Conservation (phyloP, 345 rosid species). For the Eutrema japonicum region DNA sequence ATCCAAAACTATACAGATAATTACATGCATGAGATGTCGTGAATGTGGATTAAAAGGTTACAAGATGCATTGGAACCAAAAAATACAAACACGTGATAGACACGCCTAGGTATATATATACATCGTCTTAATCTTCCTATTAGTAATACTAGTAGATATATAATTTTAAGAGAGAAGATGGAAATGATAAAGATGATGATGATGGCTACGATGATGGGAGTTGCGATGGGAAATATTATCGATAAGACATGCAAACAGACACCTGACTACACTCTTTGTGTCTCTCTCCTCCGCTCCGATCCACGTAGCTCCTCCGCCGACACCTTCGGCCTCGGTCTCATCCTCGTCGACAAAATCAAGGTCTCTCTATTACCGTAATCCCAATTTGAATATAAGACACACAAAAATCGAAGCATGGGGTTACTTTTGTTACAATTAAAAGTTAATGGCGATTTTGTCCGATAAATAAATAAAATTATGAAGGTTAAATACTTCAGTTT, state of each 20-base stretch:
- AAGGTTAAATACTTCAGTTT: too few relatives aligned
- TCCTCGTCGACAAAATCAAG: conserved; percentile 42
- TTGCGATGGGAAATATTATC: conserved; percentile 15
- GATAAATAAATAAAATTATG: too few relatives aligned
- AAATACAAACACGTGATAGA: not conserved
- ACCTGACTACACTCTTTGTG: conserved; percentile 43
- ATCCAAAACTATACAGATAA: not conserved
- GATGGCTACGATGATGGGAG: conserved; percentile 24
- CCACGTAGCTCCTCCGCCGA: conserved; percentile 47
- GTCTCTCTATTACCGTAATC: not conserved
- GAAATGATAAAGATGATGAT: conserved; percentile 14
- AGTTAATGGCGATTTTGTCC: not conserved
- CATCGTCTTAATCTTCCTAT: not conserved
- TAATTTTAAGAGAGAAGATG: not conserved
- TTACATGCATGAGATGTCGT: not conserved
- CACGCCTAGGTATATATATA: not conserved
- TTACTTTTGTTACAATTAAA: conserved; percentile 13
- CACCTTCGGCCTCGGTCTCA: conserved; percentile 38
- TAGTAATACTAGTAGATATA: not conserved
- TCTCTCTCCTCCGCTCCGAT: conserved; percentile 41
- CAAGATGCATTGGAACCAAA: not conserved
- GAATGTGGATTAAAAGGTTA: not conserved
- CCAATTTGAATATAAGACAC: not conserved
- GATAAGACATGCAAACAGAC: conserved; percentile 45
- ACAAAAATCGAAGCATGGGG: not conserved